A percentile compares a stretch with the other conserved stretches of the same genome.
Evolutionary conservation across 164 flowering plant genomes (phyloP).

Genomic region (Macadamia integrifolia): DNA sequence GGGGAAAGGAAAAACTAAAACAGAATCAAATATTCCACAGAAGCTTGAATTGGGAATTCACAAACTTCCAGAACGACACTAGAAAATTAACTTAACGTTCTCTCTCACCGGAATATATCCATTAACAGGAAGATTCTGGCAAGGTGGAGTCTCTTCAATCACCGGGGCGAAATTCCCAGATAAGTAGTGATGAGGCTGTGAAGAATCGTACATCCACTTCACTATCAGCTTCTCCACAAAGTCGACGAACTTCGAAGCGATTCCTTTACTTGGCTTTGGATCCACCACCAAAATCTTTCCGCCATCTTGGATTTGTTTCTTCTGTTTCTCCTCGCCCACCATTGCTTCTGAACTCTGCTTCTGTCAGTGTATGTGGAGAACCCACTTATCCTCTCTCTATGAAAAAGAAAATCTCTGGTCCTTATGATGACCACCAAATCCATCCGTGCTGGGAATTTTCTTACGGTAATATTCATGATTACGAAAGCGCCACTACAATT

Average conservation of each 20-base stretch:
- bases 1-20: too few relatives aligned
- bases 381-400: too few relatives aligned
- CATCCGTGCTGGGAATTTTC: too few relatives aligned
- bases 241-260: slow-evolving; percentile 45
- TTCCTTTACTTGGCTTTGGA: slow-evolving; percentile 64
- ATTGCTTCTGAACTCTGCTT: too few relatives aligned
- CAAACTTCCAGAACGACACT: neutral
- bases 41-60: neutral
- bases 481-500: too few relatives aligned
- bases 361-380: too few relatives aligned
- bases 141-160: slow-evolving; percentile 70
- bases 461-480: too few relatives aligned
- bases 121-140: slow-evolving; percentile 44
- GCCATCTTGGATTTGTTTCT: neutral
- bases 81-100: neutral
- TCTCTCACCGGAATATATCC: slow-evolving; percentile 67
- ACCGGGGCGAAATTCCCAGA: slow-evolving; percentile 82
- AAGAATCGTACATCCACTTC: slow-evolving; percentile 55
- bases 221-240: slow-evolving; percentile 56
- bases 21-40: too few relatives aligned
- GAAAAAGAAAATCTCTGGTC: too few relatives aligned
- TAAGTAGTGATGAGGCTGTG: slow-evolving; percentile 56
- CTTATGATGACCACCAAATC: too few relatives aligned
- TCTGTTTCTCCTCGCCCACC: slow-evolving; percentile 4
- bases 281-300: slow-evolving; percentile 41